A percentile compares a stretch with the other conserved stretches of the same genome.
Evolutionary conservation across 2,329 filamentous ascomycete genomes (phyloP).

Genomic region (Penicillium sp.): DNA sequence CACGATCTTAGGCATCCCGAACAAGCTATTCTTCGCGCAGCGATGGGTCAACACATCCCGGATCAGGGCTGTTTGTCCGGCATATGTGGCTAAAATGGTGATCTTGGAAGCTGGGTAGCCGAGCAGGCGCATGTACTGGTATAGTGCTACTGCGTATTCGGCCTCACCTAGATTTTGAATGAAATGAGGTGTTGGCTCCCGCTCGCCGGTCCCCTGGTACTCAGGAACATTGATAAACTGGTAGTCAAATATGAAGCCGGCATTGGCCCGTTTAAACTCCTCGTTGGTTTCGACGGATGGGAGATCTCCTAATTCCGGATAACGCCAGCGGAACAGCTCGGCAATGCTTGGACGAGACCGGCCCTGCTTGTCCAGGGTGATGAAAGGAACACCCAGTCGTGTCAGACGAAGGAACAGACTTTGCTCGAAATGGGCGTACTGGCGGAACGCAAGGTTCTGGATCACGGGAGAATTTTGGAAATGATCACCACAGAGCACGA

Average conservation of each 20-base stretch:
- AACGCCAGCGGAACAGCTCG: constrained; percentile 89
- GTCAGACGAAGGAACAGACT: constrained; percentile 90
- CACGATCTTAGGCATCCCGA: constrained; percentile 84
- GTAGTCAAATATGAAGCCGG: constrained; percentile 89
- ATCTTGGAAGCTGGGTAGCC: constrained; percentile 85
- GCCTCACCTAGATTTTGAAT: constrained; percentile 96
- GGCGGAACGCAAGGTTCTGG: constrained; percentile 88
- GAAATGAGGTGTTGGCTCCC: constrained; percentile 88
- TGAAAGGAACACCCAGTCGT: constrained; percentile 84
- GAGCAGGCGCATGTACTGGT: constrained; percentile 94
- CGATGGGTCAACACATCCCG: constrained; percentile 80
- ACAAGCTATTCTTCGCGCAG: constrained; percentile 78
- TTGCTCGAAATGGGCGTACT: constrained; percentile 95
- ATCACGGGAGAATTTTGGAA: constrained; percentile 95
- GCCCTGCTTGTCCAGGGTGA: constrained; percentile 89
- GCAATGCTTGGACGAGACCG: constrained; percentile 85
- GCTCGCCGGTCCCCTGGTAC: constrained; percentile 86
- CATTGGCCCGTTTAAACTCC: constrained; percentile 79
- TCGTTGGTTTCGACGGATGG: constrained; percentile 65
- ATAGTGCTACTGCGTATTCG: constrained; percentile 93
- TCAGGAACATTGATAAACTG: constrained; percentile 95
- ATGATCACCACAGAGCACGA: constrained; percentile 93
- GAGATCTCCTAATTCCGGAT: constrained; percentile 74
- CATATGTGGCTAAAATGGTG: constrained; percentile 88
- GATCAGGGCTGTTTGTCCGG: constrained; percentile 84